Evolutionary conservation across 306 rosid genomes (phyloP).

Genomic region (Astragalus glycyphyllos): DNA sequence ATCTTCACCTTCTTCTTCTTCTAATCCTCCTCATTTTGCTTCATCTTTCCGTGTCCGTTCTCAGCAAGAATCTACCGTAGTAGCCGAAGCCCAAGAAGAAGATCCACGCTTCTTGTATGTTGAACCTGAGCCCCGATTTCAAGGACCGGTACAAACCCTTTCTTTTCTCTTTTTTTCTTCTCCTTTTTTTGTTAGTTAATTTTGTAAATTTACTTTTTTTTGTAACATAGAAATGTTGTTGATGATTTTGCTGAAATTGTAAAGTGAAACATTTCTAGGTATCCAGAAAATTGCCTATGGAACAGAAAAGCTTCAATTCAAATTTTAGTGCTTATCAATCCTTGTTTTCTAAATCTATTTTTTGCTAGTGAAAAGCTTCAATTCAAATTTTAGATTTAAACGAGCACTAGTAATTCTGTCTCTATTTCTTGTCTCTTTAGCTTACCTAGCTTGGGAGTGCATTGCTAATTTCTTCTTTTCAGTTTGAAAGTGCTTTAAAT

Average conservation of each 20-base stretch:
- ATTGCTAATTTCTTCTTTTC: background rate
- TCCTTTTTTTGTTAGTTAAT: background rate
- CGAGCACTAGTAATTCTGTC: conserved; percentile 1
- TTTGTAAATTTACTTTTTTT: conserved; percentile 9
- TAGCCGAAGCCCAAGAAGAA: conserved; percentile 5
- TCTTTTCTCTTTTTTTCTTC: background rate
- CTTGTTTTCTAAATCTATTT: background rate
- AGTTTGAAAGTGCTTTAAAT: conserved; percentile 1
- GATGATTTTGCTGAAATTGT: background rate
- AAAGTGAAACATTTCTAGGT: background rate
- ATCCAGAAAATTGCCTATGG: background rate
- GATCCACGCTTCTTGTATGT: conserved; percentile 79
- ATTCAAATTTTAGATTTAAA: background rate
- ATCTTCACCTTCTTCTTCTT: conserved; percentile 24
- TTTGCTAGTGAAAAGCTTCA: background rate
- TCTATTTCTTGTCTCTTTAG: background rate
- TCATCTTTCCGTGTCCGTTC: conserved; percentile 50
- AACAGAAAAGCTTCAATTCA: background rate
- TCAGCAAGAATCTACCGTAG: conserved; percentile 48
- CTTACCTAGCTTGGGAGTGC: conserved; percentile 20
- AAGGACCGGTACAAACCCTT: conserved; percentile 66
- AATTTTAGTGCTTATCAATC: background rate
- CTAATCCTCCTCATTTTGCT: conserved; percentile 45
- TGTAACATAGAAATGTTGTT: conserved; percentile 17
- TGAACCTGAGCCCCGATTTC: conserved; percentile 76